Evolutionary conservation across 768 basidiomycete species (phyloP), one percentile per base, ranked within the genome.

Genomic region (Boletus patriciae): DNA sequence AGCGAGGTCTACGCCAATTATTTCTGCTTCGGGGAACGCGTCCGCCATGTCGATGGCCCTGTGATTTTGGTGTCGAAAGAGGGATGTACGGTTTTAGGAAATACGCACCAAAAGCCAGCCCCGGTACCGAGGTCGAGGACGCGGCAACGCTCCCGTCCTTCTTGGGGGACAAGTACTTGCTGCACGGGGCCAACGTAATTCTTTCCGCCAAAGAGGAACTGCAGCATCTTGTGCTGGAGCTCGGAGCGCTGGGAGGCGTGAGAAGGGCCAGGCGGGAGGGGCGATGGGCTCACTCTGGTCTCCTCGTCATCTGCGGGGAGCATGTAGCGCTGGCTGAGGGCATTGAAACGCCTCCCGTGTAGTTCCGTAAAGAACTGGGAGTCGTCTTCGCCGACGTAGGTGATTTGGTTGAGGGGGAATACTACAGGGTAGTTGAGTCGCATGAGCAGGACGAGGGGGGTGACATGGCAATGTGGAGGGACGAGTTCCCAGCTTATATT

Each of bases 11-110:
- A 87, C 76, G 23, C 86, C 87, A 67, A 84, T 79, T 59, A 88
- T 83, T 61, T 87, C 83, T 56, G 78, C 84, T 47, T 73, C 68
- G 43, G 83, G 84, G 69, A 89, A 88, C 70, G 86, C 85, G 62
- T 88, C 85, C 47, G 87, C 87, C 73, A 88, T 81, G 69, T 84
- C 83, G 60, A 88, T 82, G 25, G 87, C 84, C 87, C 86, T 88
- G 62, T 46, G 33, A 49, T 40, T 31, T 31, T 5, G 58, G 46
- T 13, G 36, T 52, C 46, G 27, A 46, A 43, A 50, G 49, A 45
- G 23, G 51, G 8, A 50, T 37, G 38, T 31, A 27, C 11, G 36
- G 38, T 38, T 19, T 13, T 40, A n/a, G 52, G 51, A 23, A 47
- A 54, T 27, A 57, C 75, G 58, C 56, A 86, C 86, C 87, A 88